These are phyloP conservation scores for Bacidia gigantensis DNA, from an alignment of 495 filamentous ascomycete genomes.

Conservation along the genomic window DNA sequence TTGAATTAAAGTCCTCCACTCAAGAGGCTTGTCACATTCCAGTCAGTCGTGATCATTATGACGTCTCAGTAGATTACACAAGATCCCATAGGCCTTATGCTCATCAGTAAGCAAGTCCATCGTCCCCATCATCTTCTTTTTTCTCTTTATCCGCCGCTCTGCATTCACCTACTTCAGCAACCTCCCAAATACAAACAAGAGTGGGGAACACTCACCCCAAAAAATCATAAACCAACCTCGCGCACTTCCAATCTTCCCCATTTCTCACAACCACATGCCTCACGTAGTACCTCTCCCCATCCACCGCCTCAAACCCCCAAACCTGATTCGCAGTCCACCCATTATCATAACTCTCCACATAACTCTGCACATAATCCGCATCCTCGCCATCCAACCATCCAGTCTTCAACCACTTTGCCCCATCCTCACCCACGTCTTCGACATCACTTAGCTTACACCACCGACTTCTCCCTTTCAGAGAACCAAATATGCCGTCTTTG, in stretches of 20 bases:
- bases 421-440: conserved; percentile 22
- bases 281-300: conserved; percentile 51
- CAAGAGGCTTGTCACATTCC: too few relatives aligned
- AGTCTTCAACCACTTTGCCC: conserved; percentile 30
- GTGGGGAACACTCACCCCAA: conserved; percentile 2
- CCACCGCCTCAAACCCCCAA: conserved; percentile 49
- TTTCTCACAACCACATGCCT: conserved; percentile 54
- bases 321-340: conserved; percentile 28
- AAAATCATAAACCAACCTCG: conserved; percentile 65
- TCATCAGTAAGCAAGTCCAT: conserved; percentile 14
- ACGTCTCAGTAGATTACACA: too few relatives aligned
- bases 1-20: too few relatives aligned
- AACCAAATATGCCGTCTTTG: conserved; percentile 70
- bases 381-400: conserved; percentile 27
- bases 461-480: conserved; percentile 46
- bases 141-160: not conserved
- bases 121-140: conserved; percentile 4
- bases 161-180: not conserved
- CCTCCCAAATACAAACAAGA: not conserved
- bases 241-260: conserved; percentile 43
- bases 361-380: conserved; percentile 32
- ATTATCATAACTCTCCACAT: conserved; percentile 27
- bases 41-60: too few relatives aligned
- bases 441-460: conserved; percentile 31
- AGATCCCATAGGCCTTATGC: too few relatives aligned